Conservation (phyloP, 2,329 filamentous ascomycete species). For the Nemania bipapillata region DNA sequence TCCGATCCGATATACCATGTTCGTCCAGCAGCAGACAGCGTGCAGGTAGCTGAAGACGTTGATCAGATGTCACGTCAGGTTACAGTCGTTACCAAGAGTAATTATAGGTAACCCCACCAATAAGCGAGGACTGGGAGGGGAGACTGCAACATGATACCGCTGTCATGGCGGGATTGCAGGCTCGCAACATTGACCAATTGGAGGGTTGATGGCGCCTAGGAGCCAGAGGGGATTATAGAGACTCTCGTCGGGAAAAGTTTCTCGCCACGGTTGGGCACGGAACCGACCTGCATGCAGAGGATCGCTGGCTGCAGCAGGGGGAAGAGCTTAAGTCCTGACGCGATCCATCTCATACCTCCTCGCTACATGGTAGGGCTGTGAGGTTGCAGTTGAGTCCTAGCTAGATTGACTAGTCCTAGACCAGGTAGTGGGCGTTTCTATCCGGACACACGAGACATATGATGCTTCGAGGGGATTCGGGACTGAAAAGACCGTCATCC, state of each 20-base stretch:
- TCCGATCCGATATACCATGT: conserved; percentile 30
- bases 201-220: neutral
- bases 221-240: neutral
- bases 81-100: conserved; percentile 12
- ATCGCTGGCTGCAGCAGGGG: conserved; percentile 17
- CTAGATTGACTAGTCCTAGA: neutral
- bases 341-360: conserved; percentile 15
- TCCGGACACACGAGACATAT: conserved; percentile 24
- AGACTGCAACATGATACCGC: conserved; percentile 15
- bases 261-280: conserved; percentile 18
- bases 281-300: conserved; percentile 28
- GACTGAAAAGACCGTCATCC: neutral
- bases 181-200: conserved; percentile 16
- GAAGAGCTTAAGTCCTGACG: conserved; percentile 13
- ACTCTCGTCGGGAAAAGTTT: conserved; percentile 20
- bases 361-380: conserved; percentile 30
- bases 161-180: conserved; percentile 24
- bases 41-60: conserved; percentile 9
- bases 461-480: conserved; percentile 9
- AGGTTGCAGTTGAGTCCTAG: conserved; percentile 13
- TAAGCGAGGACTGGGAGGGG: neutral
- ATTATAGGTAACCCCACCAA: conserved; percentile 17
- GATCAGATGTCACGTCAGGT: conserved; percentile 15
- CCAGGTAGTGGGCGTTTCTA: conserved; percentile 5
- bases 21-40: conserved; percentile 11